Evolutionary conservation across 257 asterid genomes (phyloP), one percentile per base, ranked within the genome.

Genomic region (Jacaranda copaia): DNA sequence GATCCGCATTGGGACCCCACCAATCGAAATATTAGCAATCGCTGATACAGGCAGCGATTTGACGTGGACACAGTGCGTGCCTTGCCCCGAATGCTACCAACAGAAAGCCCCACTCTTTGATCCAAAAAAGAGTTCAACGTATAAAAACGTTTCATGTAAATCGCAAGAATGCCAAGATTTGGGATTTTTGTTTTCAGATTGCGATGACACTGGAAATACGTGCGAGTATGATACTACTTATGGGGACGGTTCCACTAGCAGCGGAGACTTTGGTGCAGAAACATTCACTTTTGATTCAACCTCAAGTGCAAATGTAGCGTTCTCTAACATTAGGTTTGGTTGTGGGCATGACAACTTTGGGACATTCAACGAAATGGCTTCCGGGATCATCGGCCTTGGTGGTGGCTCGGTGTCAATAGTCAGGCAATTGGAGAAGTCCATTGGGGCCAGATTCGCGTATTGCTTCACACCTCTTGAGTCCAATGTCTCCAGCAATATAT

Each of bases 361-460:
- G 8, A 76, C 80, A 0, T 85, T 88, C 65, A 42, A 69, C 9
- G 75, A 6, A 0, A 13, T 16, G 0, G 75, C 58, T 3, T 74
- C 93, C 0, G 96, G 96, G 2, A 84, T 90, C 8, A 43, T 90
- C 1, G 93, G 96, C 2, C 88, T 88, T 2, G 89, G 92, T 2
- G 89, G 85, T 0, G 91, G 93, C 2, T 9, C 79, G 0, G 5
- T 87, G 0, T 90, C 93, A 0, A 83, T 90, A 1, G 49, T 88
- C 11, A 81, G 45, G 0, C 96, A 88, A 43, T 57, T 90, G 46
- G 68, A 68, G 0, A 45, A 16, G 6, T 46, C 72, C 42, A 42
- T 87, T 3, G 49, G 61, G 32, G 90, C 89, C 0, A 85, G 43
- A 65, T 84, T 90, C 61, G 83, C 96, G 0, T 90, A 90, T 18